A percentile compares a stretch with the other conserved stretches of the same genome.
phyloP scores from a whole-genome alignment of 148 eudicot genomes.

The Chenopodium suecicum region DNA sequence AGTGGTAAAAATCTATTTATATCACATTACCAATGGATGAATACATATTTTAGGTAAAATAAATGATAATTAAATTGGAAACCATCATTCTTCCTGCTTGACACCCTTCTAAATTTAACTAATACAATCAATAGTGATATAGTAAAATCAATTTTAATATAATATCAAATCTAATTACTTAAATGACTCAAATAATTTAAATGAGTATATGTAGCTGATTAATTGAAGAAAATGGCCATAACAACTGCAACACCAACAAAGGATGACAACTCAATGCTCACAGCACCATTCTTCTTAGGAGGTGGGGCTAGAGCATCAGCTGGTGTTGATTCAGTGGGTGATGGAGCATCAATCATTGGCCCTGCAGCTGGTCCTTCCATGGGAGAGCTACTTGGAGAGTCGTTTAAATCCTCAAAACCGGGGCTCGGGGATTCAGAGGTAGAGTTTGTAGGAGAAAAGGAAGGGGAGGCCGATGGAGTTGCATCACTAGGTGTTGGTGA shows the following conservation, averaged over 20 bases:
- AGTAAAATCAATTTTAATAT: background rate
- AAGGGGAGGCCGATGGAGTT: background rate
- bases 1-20: background rate
- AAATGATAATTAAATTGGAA: background rate
- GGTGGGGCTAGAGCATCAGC: slow-evolving; percentile 18
- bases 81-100: background rate
- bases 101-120: background rate
- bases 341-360: slow-evolving; percentile 1
- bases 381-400: slow-evolving; percentile 9
- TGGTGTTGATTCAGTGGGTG: slow-evolving; percentile 2
- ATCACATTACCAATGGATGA: background rate
- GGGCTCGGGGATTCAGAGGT: background rate
- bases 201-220: background rate
- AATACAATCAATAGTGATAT: background rate
- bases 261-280: background rate
- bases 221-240: background rate
- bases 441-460: background rate
- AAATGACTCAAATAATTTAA: background rate
- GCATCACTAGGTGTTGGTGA: background rate
- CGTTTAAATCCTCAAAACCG: background rate
- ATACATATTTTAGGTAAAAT: background rate
- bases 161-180: background rate
- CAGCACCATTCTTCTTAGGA: slow-evolving; percentile 1
- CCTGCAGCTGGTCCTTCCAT: slow-evolving; percentile 7
- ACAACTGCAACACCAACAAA: background rate